phyloP scores from a whole-genome alignment of 257 asterid genomes.

The Jacaranda mimosifolia region DNA sequence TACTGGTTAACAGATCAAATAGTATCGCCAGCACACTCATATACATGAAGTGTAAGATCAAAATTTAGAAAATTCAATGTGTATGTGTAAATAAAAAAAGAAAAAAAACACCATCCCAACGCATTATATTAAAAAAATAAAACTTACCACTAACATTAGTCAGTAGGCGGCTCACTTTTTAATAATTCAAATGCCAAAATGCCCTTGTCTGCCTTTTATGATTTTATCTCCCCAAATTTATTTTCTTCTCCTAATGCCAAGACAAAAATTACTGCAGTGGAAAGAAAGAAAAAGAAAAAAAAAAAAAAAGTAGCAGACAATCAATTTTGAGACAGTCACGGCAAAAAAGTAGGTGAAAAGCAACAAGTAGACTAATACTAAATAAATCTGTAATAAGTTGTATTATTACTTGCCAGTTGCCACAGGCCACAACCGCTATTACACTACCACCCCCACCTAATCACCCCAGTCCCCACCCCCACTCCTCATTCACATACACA shows the following conservation, averaged over 20 bases:
- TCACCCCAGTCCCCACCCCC: neutral
- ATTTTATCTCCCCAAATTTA: neutral
- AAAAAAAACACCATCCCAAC: too few species aligned
- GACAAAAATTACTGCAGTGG: neutral
- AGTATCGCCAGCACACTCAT: too few species aligned
- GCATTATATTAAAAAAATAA: too few species aligned
- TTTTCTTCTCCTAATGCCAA: neutral
- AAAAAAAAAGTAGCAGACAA: neutral
- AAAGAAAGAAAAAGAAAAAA: too few species aligned
- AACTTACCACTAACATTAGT: neutral
- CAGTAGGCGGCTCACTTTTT: too few species aligned
- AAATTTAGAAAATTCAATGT: too few species aligned
- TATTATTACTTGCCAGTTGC: constrained; percentile 16
- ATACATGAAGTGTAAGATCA: too few species aligned
- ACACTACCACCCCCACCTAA: neutral
- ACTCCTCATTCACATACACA: neutral
- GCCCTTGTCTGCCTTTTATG: neutral
- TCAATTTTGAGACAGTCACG: constrained; percentile 34
- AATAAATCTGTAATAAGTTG: neutral
- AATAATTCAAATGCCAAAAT: neutral
- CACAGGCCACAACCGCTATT: constrained; percentile 14
- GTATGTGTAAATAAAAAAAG: too few species aligned
- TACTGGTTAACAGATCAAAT: too few species aligned
- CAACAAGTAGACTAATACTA: neutral
- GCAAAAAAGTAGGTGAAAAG: constrained; percentile 49